A percentile compares a stretch with the other conserved stretches of the same genome.
Evolutionary conservation across 1,284 basidiomycete genomes (phyloP).

Genomic region (Macrocystidia cucumis): DNA sequence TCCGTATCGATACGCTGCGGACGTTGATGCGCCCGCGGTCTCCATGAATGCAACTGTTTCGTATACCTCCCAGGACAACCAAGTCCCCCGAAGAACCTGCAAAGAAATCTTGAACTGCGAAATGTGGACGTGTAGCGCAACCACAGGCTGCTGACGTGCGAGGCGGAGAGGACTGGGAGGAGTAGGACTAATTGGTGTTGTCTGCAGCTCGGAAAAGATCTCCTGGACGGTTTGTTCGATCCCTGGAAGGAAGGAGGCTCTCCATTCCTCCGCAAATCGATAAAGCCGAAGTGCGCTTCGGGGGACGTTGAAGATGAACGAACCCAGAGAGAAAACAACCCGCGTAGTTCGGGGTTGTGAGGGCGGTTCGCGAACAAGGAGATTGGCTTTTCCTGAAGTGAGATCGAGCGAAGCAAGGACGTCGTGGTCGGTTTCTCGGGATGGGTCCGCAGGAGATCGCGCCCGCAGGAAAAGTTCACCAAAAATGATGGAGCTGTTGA

Average conservation of each 20-base stretch:
- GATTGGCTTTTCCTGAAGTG: slow-evolving; percentile 34
- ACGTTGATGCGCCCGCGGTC: slow-evolving; percentile 27
- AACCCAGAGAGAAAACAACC: slow-evolving; percentile 33
- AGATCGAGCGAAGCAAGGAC: slow-evolving; percentile 53
- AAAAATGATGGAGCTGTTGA: slow-evolving; percentile 41
- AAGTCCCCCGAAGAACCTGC: slow-evolving; percentile 80
- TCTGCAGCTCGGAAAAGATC: slow-evolving; percentile 54
- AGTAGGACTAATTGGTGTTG: slow-evolving; percentile 22
- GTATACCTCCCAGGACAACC: slow-evolving; percentile 66
- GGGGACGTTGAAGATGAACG: slow-evolving; percentile 54
- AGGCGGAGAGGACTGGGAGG: slow-evolving; percentile 19
- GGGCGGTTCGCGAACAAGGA: slow-evolving; percentile 36
- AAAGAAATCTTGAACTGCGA: slow-evolving; percentile 46
- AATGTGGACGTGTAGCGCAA: slow-evolving; percentile 47
- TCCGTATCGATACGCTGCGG: slow-evolving; percentile 43
- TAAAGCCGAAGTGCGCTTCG: slow-evolving; percentile 74
- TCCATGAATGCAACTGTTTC: slow-evolving; percentile 40
- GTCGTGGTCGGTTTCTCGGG: slow-evolving; percentile 35
- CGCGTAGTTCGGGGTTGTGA: slow-evolving; percentile 30
- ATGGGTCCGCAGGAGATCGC: slow-evolving; percentile 34
- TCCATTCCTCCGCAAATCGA: slow-evolving; percentile 73
- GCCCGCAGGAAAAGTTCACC: slow-evolving; percentile 47
- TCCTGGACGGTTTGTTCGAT: slow-evolving; percentile 59
- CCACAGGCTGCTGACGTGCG: slow-evolving; percentile 17
- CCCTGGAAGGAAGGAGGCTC: slow-evolving; percentile 65